A percentile compares a stretch with the other conserved stretches of the same genome.
Evolutionary conservation across 176 grass and related monocot species (phyloP).

Genomic region (Carex myosuroides): DNA sequence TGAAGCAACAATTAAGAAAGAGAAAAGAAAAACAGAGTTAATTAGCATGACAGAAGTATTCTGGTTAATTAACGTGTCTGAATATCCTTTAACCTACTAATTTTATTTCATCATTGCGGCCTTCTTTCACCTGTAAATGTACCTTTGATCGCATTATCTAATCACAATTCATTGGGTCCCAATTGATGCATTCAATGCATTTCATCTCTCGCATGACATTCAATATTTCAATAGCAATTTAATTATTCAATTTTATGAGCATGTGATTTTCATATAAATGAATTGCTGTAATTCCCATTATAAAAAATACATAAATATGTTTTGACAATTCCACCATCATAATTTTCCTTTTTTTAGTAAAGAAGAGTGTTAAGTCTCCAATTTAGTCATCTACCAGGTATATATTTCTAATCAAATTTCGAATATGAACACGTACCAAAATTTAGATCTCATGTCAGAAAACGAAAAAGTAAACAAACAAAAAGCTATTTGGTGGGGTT

Average conservation of each 20-base stretch:
- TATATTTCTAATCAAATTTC: too few species aligned
- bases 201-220: too few species aligned
- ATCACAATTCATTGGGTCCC: too few species aligned
- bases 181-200: too few species aligned
- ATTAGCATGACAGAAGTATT: too few species aligned
- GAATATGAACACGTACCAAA: background rate
- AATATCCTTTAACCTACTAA: background rate
- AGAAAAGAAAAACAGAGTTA: background rate
- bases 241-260: too few species aligned
- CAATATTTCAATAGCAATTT: too few species aligned
- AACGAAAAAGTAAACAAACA: background rate
- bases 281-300: background rate
- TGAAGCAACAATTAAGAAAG: background rate
- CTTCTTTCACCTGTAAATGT: background rate
- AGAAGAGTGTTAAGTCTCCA: too few species aligned
- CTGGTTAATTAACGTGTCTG: background rate
- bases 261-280: too few species aligned
- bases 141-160: too few species aligned
- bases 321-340: background rate
- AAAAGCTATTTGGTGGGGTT: conserved; percentile 5
- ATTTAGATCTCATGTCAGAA: background rate
- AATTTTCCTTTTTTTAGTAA: too few species aligned
- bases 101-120: background rate
- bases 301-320: background rate
- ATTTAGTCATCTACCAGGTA: too few species aligned